Evolutionary conservation across 352 stramenopile species (phyloP), one percentile per base, ranked within the genome.

Genomic region (Plasmopara viticola): DNA sequence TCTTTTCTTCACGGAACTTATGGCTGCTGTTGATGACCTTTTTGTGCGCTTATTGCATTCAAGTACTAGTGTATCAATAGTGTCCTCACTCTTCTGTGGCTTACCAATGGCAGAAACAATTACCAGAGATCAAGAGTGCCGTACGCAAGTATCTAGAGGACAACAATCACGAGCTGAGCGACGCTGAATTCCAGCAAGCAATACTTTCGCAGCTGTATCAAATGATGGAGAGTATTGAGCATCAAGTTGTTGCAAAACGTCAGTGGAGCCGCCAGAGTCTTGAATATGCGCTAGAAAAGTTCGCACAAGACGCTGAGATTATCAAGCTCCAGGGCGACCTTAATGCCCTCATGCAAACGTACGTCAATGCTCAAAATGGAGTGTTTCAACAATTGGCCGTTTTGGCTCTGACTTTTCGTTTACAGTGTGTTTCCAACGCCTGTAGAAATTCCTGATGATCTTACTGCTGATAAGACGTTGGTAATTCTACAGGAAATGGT

Each of bases 1-100:
- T 29, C 57, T 68, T 15, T 91, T 90, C 66, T 90, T 94, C 48
- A 47, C 62, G 54, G 83, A 91, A 40, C 72, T 94, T 39, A 84
- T 72, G 40, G 54, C 58, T 38, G 78, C 69, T 42, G 68, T 90
- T 29, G 55, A 82, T 35, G 55, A 84, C 14, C 66, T 93, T 25
- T 82, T 91, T 42, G 83, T 93, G 71, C 51, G 74, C 73, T 6
- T 13, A 6, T 9, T 56, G 6, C 28, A 34, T 12, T 14, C 29
- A 4, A 17, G 5, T 17, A 41, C 2, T 6, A 15, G 14, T 2
- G 8, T 18, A 41, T n/a, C 18, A 28, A 25, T 3, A 3, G 20
- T 25, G 3, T 25, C 20, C 35, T 12, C 29, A 20, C 59, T 43
- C 13, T 17, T 45, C 50, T 29, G 17, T 58, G 18, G 0, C 10